Evolutionary conservation across 345 rosid species (phyloP).

Genomic region (Linum trigynum): DNA sequence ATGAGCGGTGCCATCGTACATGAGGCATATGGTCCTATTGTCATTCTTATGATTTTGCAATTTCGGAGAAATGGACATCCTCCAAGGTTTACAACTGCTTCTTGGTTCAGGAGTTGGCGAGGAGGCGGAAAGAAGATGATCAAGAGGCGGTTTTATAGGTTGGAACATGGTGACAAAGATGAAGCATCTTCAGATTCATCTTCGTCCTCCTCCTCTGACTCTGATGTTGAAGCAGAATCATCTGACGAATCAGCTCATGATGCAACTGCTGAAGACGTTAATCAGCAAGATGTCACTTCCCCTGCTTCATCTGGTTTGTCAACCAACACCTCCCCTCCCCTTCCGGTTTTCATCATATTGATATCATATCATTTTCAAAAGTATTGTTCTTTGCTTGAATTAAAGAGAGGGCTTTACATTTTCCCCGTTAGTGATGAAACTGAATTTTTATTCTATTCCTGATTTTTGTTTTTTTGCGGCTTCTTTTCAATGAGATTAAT

Average conservation of each 20-base stretch:
- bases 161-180: slow-evolving; percentile 63
- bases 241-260: slow-evolving; percentile 27
- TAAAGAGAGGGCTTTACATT: too few species aligned
- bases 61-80: background rate
- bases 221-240: slow-evolving; percentile 50
- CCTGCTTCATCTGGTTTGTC: slow-evolving; percentile 54
- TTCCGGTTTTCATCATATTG: background rate
- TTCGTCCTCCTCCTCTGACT: slow-evolving; percentile 52
- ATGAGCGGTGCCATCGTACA: too few species aligned
- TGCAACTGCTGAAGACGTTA: slow-evolving; percentile 23
- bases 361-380: too few species aligned
- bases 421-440: too few species aligned
- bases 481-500: background rate
- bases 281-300: slow-evolving; percentile 18
- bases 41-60: background rate
- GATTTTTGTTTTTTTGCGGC: background rate
- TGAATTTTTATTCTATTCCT: too few species aligned
- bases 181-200: slow-evolving; percentile 49
- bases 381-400: background rate
- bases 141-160: slow-evolving; percentile 69
- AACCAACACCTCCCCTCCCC: background rate
- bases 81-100: background rate
- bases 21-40: too few species aligned
- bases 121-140: slow-evolving; percentile 36
- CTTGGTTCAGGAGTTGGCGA: background rate